Conservation (phyloP, 2,329 filamentous ascomycete genomes). For the Fusarium agapanthi region DNA sequence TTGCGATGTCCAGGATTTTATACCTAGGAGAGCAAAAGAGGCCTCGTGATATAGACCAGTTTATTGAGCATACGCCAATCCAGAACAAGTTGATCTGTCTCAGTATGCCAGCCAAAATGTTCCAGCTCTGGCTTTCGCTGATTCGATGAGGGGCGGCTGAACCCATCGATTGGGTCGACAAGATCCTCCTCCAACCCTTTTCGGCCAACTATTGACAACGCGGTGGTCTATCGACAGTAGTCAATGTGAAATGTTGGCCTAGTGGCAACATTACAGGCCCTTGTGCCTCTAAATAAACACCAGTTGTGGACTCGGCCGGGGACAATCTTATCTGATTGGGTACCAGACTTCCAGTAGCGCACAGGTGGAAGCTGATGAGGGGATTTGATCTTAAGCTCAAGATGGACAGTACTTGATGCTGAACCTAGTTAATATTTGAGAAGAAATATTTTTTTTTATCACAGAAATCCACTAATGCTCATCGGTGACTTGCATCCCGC, state of each 20-base stretch:
- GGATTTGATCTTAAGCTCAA: too few species aligned
- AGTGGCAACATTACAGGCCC: not conserved
- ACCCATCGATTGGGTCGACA: not conserved
- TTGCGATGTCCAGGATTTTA: not conserved
- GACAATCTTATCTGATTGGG: not conserved
- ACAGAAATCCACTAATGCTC: not conserved
- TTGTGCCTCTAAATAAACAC: too few species aligned
- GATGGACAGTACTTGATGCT: not conserved
- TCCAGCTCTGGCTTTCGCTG: not conserved
- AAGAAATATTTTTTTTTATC: not conserved
- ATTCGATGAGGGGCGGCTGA: not conserved
- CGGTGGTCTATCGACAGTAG: not conserved
- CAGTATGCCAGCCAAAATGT: not conserved
- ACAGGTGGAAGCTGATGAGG: not conserved
- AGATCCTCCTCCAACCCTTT: not conserved
- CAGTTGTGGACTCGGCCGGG: fast-evolving
- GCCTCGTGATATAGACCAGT: not conserved
- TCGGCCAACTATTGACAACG: not conserved
- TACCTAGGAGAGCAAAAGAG: not conserved
- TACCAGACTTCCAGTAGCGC: not conserved
- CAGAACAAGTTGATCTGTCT: not conserved
- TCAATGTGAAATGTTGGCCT: not conserved
- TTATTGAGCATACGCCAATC: too few species aligned
- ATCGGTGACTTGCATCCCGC: not conserved
- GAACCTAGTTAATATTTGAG: fast-evolving